Evolutionary conservation across 371 early-diverging fungal genomes (phyloP), one percentile per base, ranked within the genome.

Genomic region (Lichtheimia hyalospora): DNA sequence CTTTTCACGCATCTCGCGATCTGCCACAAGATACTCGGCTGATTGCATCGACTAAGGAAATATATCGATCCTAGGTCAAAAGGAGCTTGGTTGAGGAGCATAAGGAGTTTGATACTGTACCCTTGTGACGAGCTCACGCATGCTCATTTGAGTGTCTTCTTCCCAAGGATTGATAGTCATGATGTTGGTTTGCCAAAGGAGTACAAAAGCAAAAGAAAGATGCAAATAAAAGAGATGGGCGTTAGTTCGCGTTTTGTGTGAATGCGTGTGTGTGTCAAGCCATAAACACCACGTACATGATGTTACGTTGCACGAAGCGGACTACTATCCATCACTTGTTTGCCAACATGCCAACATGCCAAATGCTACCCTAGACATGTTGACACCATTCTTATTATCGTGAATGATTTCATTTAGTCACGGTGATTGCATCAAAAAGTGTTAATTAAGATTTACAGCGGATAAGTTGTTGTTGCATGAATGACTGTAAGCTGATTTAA

Each of bases 1-100:
- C 25, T 59, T 49, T 16, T 60, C 56, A 12, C 28, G 60, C 39
- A 57, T 25, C 41, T 49, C 60, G 3, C 50, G 39, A 23, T 63
- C 52, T n/a, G 56, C 41, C 16, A 58, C 50, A 23, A 62, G 49
- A 3, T 40, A 49, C 3, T 49, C 57, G 14, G 68, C 63, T 3
- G 52, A 50, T 4, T 49, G 25, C 62, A 67, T 62, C 7, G 68
- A 62, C 68, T 67, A 57, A 42, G 25, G 15, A 20, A 39, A 57
- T 44, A 13, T 18, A 24, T 27, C 21, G 49, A 51, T 4, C 5
- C 52, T 8, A 55, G 44, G 55, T 34, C 21, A 55, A 42, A 20
- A 16, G 15, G 27, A 25, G 53, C 21, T 21, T 55, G 10, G 16
- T 42, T n/a, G n/a, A 5, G 21, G 51, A 25, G 51, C 15, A 51